Evolutionary conservation across 345 rosid species (phyloP).

Genomic region (Nasturtium officinale): DNA sequence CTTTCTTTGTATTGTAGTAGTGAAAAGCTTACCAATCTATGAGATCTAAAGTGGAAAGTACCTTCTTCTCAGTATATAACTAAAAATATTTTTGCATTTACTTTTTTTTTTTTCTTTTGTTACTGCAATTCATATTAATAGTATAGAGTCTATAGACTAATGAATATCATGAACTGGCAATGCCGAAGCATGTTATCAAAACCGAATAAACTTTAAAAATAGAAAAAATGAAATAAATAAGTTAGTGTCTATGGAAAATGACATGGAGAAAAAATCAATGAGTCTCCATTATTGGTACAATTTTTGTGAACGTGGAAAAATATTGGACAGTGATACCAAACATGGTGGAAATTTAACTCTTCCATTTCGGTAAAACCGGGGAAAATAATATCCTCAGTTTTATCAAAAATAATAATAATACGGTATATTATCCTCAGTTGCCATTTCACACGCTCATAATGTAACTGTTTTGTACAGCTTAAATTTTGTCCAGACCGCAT

Average conservation of each 20-base stretch:
- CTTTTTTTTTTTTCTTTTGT: not conserved
- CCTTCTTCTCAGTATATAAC: not conserved
- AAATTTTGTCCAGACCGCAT: slow-evolving; percentile 44
- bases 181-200: slow-evolving; percentile 12
- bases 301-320: slow-evolving; percentile 33
- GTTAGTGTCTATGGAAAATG: slow-evolving; percentile 20
- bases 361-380: not conserved
- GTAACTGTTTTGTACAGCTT: too few species aligned
- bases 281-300: slow-evolving; percentile 31
- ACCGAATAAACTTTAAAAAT: not conserved
- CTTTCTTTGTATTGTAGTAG: too few species aligned
- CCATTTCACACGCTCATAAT: too few species aligned
- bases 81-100: too few species aligned
- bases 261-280: slow-evolving; percentile 20
- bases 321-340: not conserved
- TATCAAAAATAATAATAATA: too few species aligned
- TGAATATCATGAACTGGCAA: slow-evolving; percentile 8
- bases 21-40: not conserved
- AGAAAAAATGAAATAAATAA: not conserved
- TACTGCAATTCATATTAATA: not conserved
- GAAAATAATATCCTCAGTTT: too few species aligned
- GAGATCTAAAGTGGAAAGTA: not conserved
- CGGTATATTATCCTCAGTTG: too few species aligned
- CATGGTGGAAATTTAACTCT: not conserved
- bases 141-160: too few species aligned